These are phyloP conservation scores for Drechslerella dactyloides DNA, from an alignment of 2,329 filamentous ascomycete genomes.

Conservation along the genomic window DNA sequence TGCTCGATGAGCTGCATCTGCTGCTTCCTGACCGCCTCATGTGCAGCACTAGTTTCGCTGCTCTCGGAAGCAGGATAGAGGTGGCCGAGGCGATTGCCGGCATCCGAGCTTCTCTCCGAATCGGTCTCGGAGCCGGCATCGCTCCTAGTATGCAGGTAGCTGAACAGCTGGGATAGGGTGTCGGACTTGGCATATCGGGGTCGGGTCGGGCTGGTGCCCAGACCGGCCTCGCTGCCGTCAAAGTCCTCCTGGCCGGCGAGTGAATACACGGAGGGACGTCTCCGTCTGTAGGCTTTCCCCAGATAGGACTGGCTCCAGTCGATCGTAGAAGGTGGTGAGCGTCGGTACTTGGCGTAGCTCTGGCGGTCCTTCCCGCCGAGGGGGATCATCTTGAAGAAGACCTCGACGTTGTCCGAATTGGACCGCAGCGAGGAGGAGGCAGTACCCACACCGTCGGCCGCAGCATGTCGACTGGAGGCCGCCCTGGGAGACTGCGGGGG, in stretches of 20 bases:
- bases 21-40: slow-evolving; percentile 29
- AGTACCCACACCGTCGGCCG: slow-evolving; percentile 13
- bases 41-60: slow-evolving; percentile 21
- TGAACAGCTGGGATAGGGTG: slow-evolving; percentile 23
- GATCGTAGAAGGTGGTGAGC: slow-evolving; percentile 28
- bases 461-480: slow-evolving; percentile 12
- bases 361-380: slow-evolving; percentile 43
- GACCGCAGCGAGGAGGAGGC: slow-evolving; percentile 15
- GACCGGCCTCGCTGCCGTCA: slow-evolving; percentile 14
- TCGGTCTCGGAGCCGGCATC: slow-evolving; percentile 39
- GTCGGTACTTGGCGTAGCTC: slow-evolving; percentile 32
- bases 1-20: slow-evolving; percentile 42
- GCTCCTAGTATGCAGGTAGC: slow-evolving; percentile 28
- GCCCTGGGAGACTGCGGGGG: slow-evolving; percentile 12
- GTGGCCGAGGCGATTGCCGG: slow-evolving; percentile 33
- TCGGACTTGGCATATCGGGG: slow-evolving; percentile 44
- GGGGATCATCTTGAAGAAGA: slow-evolving; percentile 50
- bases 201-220: slow-evolving; percentile 4
- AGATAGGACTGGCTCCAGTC: slow-evolving; percentile 41
- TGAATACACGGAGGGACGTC: slow-evolving; percentile 32
- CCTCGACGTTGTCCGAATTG: slow-evolving; percentile 41
- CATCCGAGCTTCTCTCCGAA: slow-evolving; percentile 34
- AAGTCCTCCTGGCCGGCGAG: slow-evolving; percentile 34
- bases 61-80: slow-evolving; percentile 29
- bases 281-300: slow-evolving; percentile 21